phyloP scores from a whole-genome alignment of 2,329 filamentous ascomycete genomes.

The Fusarium burgessii region DNA sequence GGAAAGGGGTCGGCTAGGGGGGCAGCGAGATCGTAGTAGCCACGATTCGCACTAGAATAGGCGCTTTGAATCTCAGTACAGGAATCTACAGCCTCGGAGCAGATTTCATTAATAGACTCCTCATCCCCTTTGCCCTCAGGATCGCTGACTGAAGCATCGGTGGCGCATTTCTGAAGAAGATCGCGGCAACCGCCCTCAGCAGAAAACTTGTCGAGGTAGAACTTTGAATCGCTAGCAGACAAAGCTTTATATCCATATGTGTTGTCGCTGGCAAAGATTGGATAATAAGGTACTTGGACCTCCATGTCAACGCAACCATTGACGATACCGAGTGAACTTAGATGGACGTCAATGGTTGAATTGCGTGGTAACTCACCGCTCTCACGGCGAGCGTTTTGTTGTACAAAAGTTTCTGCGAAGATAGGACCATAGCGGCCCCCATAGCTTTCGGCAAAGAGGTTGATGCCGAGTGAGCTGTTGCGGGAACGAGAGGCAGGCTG shows the following conservation, averaged over 20 bases:
- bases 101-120: slow-evolving; percentile 57
- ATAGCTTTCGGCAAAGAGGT: slow-evolving; percentile 77
- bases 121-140: slow-evolving; percentile 56
- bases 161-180: slow-evolving; percentile 64
- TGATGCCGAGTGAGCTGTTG: slow-evolving; percentile 65
- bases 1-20: slow-evolving; percentile 70
- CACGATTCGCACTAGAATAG: slow-evolving; percentile 68
- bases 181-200: slow-evolving; percentile 63
- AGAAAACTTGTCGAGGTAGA: slow-evolving; percentile 53
- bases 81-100: slow-evolving; percentile 60
- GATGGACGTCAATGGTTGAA: slow-evolving; percentile 68
- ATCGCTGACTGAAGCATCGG: slow-evolving; percentile 55
- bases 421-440: slow-evolving; percentile 77
- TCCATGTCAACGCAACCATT: slow-evolving; percentile 77
- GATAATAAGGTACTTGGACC: slow-evolving; percentile 69
- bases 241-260: slow-evolving; percentile 73
- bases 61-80: slow-evolving; percentile 65
- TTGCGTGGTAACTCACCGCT: slow-evolving; percentile 62
- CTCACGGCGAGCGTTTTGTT: slow-evolving; percentile 70
- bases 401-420: slow-evolving; percentile 69
- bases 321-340: slow-evolving; percentile 75
- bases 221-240: slow-evolving; percentile 62
- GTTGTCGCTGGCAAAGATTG: slow-evolving; percentile 71
- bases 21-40: slow-evolving; percentile 72
- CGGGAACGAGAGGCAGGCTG: slow-evolving; percentile 56